Evolutionary conservation across 2,329 filamentous ascomycete species (phyloP).

Genomic region (Epichloe aotearoae): DNA sequence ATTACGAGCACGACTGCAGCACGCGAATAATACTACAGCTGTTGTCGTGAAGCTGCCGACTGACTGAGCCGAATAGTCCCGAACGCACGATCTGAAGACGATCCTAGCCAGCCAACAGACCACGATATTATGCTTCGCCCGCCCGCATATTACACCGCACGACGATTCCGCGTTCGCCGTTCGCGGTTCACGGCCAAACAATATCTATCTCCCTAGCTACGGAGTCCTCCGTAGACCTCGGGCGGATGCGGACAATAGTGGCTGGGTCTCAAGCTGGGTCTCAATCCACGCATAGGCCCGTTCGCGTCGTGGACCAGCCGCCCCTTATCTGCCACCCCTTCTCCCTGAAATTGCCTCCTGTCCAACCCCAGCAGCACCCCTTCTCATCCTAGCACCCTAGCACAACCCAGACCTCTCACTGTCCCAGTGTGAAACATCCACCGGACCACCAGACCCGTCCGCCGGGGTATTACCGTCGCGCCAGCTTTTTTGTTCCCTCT

Average conservation of each 20-base stretch:
- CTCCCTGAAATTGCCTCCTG: conserved; percentile 13
- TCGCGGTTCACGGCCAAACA: background rate
- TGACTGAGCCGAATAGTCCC: background rate
- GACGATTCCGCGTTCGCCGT: background rate
- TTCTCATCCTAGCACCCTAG: conserved; percentile 11
- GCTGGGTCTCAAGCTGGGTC: conserved; percentile 8
- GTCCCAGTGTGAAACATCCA: conserved; percentile 9
- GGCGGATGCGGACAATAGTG: background rate
- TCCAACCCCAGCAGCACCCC: conserved; percentile 9
- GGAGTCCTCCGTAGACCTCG: background rate
- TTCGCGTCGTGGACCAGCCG: conserved; percentile 1
- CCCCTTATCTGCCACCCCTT: conserved; percentile 10
- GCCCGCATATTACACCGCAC: background rate
- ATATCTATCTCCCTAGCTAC: background rate
- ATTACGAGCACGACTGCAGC: background rate
- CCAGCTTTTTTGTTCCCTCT: background rate
- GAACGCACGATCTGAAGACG: background rate
- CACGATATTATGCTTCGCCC: background rate
- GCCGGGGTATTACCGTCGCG: background rate
- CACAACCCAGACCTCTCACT: conserved; percentile 3
- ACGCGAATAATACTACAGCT: background rate
- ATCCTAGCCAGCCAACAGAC: background rate
- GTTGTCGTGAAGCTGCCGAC: too few relatives aligned
- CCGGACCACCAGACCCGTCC: background rate
- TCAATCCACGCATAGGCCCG: conserved; percentile 6